These are phyloP conservation scores for Vinca minor DNA, from an alignment of 257 asterid species.

Conservation along the genomic window DNA sequence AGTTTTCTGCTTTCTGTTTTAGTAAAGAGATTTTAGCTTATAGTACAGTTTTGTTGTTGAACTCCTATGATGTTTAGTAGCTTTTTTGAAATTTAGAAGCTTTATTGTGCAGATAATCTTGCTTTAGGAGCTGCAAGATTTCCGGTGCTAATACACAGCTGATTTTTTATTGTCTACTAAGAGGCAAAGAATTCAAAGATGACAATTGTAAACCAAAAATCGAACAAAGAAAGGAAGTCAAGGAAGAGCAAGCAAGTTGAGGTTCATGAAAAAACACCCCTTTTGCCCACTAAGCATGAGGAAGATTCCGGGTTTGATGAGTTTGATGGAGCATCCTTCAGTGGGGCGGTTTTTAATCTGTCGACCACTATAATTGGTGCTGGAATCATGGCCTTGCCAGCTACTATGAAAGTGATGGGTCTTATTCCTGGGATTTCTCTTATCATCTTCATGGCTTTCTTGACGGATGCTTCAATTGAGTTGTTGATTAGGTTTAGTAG, in stretches of 20 bases:
- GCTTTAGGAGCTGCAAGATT: constrained; percentile 1
- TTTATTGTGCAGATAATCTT: constrained; percentile 13
- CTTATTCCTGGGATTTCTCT: constrained; percentile 62
- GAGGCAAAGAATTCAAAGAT: constrained; percentile 28
- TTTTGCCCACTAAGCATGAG: constrained; percentile 65
- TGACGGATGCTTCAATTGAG: constrained; percentile 86
- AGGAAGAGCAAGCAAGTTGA: constrained; percentile 41
- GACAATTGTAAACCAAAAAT: constrained; percentile 47
- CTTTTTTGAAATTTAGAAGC: background rate
- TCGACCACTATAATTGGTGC: constrained; percentile 96
- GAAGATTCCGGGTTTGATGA: constrained; percentile 68
- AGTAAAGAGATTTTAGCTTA: background rate
- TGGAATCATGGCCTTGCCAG: constrained; percentile 98
- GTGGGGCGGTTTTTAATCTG: constrained; percentile 95
- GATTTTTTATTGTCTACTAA: background rate
- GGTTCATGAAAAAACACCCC: constrained; percentile 72
- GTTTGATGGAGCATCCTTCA: constrained; percentile 91
- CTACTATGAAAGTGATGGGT: constrained; percentile 90
- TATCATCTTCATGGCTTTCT: constrained; percentile 78
- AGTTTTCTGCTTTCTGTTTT: constrained; percentile 2
- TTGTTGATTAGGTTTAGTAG: constrained; percentile 78
- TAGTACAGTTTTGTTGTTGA: background rate
- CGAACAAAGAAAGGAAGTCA: constrained; percentile 43
- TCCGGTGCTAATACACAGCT: no score
- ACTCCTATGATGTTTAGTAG: background rate